Base-by-base conservation (phyloP, 1,284 basidiomycete genomes). In the Austroboletus niveus region DNA sequence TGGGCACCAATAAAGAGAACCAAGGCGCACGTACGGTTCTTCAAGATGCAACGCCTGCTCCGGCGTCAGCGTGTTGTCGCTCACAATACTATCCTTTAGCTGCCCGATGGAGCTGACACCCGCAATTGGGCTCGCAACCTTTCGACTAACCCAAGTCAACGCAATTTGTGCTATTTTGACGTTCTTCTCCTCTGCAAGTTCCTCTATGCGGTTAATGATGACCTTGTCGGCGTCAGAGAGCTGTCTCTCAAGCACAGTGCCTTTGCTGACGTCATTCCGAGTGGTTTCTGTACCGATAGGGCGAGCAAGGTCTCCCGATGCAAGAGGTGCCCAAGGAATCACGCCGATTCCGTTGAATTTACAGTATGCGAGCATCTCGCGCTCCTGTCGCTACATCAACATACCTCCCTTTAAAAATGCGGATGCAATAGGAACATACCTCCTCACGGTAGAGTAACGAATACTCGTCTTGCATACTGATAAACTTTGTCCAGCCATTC, bases 281-380 rank as follows among this genome's bases (percentile, higher is more conserved):
- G 48, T 35, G 1, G 72, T 69, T 27, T 63, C 59, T 0, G 56
- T 55, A 5, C 67, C 69, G 5, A 72, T 0, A 0, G 75, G 73
- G 11, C 73, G 70, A 1, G 75, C 72, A 11, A 78, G 72, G 38
- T 58, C 36, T 9, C 78, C 78, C 3, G 53, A 55, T 5, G 62
- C 56, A 9, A 80, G 69, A 2, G 75, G 74, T 1, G 66, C 61
- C 68, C 69, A 78, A 1, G 73, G 68, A 11, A 79, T 72, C 36
- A 79, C 56, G 0, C 76, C 74, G 43, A 78, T 77, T 22, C 76
- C 78, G 14, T 76, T 65, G 52, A 67, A 71, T 7, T 73, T 68
- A 62, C 75, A 78, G 62, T 75, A 80, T 2, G 68, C 65, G 15
- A 75, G 59, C 73, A 79, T 75, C 54, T 79, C 77, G 1, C 68